These are phyloP conservation scores for Dissoconium aciculare DNA, from an alignment of 2,329 filamentous ascomycete species.

Conservation along the genomic window DNA sequence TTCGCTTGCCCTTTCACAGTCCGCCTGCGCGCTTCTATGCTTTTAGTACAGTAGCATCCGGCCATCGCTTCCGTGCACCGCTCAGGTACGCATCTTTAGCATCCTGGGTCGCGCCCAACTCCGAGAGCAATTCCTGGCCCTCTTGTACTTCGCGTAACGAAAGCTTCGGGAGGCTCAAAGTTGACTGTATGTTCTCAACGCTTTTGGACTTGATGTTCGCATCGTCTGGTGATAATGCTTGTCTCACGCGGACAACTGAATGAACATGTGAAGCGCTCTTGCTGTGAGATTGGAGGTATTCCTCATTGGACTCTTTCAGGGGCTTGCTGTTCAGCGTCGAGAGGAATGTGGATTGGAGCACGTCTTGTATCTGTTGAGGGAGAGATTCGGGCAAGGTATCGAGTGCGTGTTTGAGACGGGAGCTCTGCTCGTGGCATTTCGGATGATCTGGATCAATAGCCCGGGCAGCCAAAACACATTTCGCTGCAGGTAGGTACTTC, in stretches of 20 bases:
- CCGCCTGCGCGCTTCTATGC: too few relatives aligned
- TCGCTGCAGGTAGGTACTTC: conserved; percentile 76
- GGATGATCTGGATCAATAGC: conserved; percentile 54
- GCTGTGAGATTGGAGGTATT: conserved; percentile 49
- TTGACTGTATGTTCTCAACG: conserved; percentile 48
- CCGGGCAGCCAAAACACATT: conserved; percentile 63
- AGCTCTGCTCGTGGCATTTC: conserved; percentile 58
- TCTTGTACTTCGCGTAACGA: conserved; percentile 43
- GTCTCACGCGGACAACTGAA: conserved; percentile 45
- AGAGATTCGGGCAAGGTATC: conserved; percentile 42
- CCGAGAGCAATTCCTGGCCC: conserved; percentile 37
- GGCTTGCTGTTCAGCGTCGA: conserved; percentile 34
- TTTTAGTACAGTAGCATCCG: conserved; percentile 24
- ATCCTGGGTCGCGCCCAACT: conserved; percentile 36
- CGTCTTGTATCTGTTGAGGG: conserved; percentile 48
- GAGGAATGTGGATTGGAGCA: conserved; percentile 51
- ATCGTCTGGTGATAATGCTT: conserved; percentile 42
- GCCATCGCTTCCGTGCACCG: conserved; percentile 27
- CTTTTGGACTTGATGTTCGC: conserved; percentile 36
- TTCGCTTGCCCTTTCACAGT: too few relatives aligned
- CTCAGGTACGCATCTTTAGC: conserved; percentile 36
- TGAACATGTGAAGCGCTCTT: conserved; percentile 48
- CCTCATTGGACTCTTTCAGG: conserved; percentile 35
- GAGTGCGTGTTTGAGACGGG: conserved; percentile 42
- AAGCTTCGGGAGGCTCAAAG: conserved; percentile 38